These are phyloP conservation scores for Taphrina communis DNA, from an alignment of 1,139 yeast genomes.

Conservation along the genomic window DNA sequence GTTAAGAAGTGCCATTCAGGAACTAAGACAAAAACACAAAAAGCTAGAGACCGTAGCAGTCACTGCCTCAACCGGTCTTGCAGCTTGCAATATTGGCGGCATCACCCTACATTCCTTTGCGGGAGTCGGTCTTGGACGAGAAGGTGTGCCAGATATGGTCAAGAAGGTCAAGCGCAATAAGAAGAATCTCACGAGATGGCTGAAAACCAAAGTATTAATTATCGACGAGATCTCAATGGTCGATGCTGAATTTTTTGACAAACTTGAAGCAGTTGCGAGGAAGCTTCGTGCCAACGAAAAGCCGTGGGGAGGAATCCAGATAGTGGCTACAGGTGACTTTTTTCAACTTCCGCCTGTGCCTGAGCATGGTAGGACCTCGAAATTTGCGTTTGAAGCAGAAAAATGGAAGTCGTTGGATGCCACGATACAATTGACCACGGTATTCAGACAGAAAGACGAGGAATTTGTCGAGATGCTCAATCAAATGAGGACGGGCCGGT, in stretches of 20 bases:
- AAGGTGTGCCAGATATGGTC: constrained; percentile 56
- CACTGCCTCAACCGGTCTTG: constrained; percentile 91
- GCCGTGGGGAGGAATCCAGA: constrained; percentile 91
- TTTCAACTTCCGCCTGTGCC: constrained; percentile 88
- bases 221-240: constrained; percentile 91
- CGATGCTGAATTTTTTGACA: constrained; percentile 74
- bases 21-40: constrained; percentile 58
- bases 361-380: constrained; percentile 52
- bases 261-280: constrained; percentile 69
- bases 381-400: constrained; percentile 77
- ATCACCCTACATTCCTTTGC: constrained; percentile 83
- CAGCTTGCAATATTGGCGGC: constrained; percentile 92
- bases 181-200: constrained; percentile 68
- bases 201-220: constrained; percentile 64
- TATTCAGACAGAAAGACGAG: constrained; percentile 91
- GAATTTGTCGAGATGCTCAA: constrained; percentile 82
- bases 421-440: constrained; percentile 74
- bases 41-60: constrained; percentile 66
- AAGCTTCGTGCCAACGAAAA: constrained; percentile 57
- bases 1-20: constrained; percentile 70
- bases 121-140: constrained; percentile 79
- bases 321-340: constrained; percentile 86
- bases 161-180: constrained; percentile 62
- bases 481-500: constrained; percentile 78
- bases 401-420: constrained; percentile 74